Conservation (phyloP, 2,329 filamentous ascomycete species). For the Hansfordia pulvinata region DNA sequence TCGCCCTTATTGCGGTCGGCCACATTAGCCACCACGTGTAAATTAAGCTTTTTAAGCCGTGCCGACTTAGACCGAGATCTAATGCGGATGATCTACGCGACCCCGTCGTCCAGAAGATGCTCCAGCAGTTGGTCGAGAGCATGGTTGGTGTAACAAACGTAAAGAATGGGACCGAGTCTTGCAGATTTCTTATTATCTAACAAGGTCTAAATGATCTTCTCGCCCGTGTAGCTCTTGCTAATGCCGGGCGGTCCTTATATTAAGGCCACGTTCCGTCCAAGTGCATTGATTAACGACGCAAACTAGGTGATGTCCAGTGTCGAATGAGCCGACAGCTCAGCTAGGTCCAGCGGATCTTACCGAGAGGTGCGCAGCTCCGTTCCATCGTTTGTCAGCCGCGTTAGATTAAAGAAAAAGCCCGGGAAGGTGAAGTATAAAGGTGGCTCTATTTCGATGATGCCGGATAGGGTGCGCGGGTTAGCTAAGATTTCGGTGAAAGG, state of each 20-base stretch:
- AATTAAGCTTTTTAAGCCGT: constrained; percentile 32
- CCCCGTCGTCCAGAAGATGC: constrained; percentile 34
- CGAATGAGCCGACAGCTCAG: constrained; percentile 18
- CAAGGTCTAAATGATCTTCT: constrained; percentile 42
- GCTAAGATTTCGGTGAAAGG: constrained; percentile 35
- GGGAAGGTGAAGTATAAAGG: constrained; percentile 34
- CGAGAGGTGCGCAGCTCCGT: constrained; percentile 9
- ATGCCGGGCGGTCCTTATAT: constrained; percentile 62
- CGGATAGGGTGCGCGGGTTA: constrained; percentile 9
- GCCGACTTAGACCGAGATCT: constrained; percentile 44
- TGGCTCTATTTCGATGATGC: constrained; percentile 19
- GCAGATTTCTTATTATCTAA: constrained; percentile 25
- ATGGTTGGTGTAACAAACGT: constrained; percentile 37
- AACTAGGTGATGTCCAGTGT: constrained; percentile 39
- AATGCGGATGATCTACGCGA: constrained; percentile 44
- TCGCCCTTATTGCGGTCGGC: constrained; percentile 24
- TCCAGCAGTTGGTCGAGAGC: constrained; percentile 44
- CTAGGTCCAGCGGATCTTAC: constrained; percentile 5
- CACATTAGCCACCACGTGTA: constrained; percentile 22
- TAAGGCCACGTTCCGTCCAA: constrained; percentile 39
- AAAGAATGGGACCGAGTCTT: constrained; percentile 33
- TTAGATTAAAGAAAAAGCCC: constrained; percentile 35
- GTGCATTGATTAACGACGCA: constrained; percentile 33
- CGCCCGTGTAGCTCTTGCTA: constrained; percentile 50
- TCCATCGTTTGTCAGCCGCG: constrained; percentile 13